Base-by-base conservation (phyloP, 2,329 filamentous ascomycete species). In the Madurella mycetomatis region DNA sequence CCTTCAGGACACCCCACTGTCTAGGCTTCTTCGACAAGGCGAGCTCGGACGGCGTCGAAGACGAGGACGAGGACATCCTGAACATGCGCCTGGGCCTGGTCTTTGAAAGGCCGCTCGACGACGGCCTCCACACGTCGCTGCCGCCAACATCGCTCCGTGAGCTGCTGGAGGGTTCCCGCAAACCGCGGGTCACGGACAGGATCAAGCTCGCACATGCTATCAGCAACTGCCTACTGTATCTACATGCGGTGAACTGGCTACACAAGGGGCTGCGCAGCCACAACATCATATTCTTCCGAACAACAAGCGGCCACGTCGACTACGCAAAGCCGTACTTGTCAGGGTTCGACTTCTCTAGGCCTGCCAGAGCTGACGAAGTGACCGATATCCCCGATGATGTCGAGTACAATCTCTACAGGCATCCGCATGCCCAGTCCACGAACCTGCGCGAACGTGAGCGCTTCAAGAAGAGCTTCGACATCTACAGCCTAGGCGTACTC, bases 191-290 rank as follows among this genome's bases (percentile, higher is more conserved):
- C 2, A 81, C 78, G 0, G 72, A 76, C 19, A 73, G 81, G 32
- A 70, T 82, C 51, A 67, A 63, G 30, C 72, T 84, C 16, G 80
- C 80, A 43, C 72, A 74, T 45, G 74, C 75, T 25, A 69, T 83
- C 31, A 71, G 76, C 53, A 76, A 78, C 60, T 81, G 76, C 16
- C 64, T 84, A 2, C 67, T 82, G 45, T 79, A 64, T 15, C 72
- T 80, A n/a, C 78, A 80, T 61, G 76, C 76, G 1, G 72, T 80
- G 39, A 77, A 79, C 63, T 80, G 77, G 77, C 70, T 81, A 41
- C 78, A 75, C 61, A 75, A 76, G 58, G 69, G 69, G 1, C 62
- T 74, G 9, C 69, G 68, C 49, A 69, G 67, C 53, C 70, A 72
- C 55, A 74, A 73, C 51, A 68, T 76, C 31, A 63, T 74, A 18